These are phyloP conservation scores for Spergularia marina DNA, from an alignment of 148 eudicot species.

Conservation along the genomic window DNA sequence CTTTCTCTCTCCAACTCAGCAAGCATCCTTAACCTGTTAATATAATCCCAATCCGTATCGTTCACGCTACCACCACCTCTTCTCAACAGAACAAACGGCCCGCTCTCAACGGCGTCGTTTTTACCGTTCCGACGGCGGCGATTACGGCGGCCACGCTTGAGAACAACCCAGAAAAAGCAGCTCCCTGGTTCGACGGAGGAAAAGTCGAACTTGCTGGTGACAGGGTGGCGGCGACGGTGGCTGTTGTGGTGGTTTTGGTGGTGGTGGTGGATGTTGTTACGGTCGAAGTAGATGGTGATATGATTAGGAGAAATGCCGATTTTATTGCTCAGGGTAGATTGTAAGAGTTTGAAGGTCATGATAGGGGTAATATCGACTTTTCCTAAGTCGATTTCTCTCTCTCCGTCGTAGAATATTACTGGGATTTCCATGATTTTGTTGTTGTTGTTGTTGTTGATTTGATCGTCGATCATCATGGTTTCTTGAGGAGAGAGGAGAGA, in stretches of 20 bases:
- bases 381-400: conserved; percentile 50
- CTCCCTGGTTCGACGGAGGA: conserved; percentile 19
- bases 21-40: conserved; percentile 17
- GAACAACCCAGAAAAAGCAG: conserved; percentile 33
- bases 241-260: not conserved
- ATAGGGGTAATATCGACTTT: conserved; percentile 35
- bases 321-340: conserved; percentile 36
- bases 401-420: conserved; percentile 69
- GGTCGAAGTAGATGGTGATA: conserved; percentile 57
- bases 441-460: not conserved
- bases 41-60: conserved; percentile 10
- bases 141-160: conserved; percentile 10
- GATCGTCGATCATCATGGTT: not conserved
- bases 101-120: not conserved
- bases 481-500: not conserved
- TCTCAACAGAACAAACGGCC: not conserved
- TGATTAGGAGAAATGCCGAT: conserved; percentile 73
- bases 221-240: conserved; percentile 43
- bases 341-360: conserved; percentile 53
- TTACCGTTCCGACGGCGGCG: conserved; percentile 3
- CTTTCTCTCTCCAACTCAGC: conserved; percentile 31
- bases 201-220: conserved; percentile 59
- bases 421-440: conserved; percentile 22
- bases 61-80: not conserved
- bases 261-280: not conserved